These are phyloP conservation scores for Phascolomyces articulosus DNA, from an alignment of 371 early-diverging fungal genomes.

Conservation along the genomic window DNA sequence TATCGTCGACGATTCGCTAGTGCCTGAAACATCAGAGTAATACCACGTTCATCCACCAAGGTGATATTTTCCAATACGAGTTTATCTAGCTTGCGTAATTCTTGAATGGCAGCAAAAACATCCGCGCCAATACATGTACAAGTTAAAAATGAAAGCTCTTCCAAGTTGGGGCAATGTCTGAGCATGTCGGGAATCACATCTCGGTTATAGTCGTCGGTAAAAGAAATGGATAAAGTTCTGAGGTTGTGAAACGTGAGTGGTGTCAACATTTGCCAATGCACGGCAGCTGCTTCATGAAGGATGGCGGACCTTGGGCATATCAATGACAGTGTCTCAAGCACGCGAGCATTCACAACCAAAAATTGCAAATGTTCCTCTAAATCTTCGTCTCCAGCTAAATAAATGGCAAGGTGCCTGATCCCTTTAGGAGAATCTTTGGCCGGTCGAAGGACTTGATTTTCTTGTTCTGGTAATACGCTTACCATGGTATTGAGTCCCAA, in stretches of 20 bases:
- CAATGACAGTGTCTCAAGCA: background rate
- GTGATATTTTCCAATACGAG: background rate
- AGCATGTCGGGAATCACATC: background rate
- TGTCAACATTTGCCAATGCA: background rate
- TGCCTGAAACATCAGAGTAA: background rate
- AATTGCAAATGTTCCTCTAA: background rate
- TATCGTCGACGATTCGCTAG: background rate
- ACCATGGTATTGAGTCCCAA: background rate
- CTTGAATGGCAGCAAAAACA: background rate
- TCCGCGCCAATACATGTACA: background rate
- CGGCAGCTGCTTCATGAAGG: background rate
- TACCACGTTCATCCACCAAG: background rate
- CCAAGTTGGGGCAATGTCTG: constrained; percentile 1
- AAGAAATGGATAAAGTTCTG: background rate
- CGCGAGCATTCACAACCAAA: background rate
- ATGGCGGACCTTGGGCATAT: background rate
- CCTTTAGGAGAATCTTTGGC: background rate
- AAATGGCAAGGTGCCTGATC: background rate
- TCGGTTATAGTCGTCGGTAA: background rate
- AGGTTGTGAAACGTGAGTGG: background rate
- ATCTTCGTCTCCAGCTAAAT: background rate
- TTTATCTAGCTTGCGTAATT: background rate
- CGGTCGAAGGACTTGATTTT: background rate
- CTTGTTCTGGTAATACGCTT: background rate
- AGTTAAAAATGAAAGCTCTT: background rate